These are phyloP conservation scores for Verticillium nonalfalfae DNA, from an alignment of 2,329 filamentous ascomycete genomes.

Conservation along the genomic window DNA sequence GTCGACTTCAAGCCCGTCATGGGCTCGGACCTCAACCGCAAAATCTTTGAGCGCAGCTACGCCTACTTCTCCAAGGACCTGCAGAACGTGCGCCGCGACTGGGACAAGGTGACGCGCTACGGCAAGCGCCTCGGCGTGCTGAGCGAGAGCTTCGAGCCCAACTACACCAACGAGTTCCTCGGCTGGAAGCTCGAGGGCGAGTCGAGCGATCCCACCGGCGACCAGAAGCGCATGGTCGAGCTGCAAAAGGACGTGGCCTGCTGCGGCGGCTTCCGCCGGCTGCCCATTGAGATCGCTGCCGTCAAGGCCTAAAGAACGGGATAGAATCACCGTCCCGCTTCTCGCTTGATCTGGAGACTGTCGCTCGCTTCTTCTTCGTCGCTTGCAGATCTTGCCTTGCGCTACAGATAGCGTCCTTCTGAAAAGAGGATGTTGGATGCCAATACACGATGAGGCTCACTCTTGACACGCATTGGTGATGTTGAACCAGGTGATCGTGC, in stretches of 20 bases:
- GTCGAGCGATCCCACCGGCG: constrained; percentile 59
- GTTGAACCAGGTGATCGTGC: background rate
- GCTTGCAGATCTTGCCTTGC: background rate
- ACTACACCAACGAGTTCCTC: constrained; percentile 70
- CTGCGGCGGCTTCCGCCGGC: constrained; percentile 57
- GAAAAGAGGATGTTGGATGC: background rate
- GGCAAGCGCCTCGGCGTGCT: constrained; percentile 68
- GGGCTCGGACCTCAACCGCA: constrained; percentile 61
- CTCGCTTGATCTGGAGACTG: background rate
- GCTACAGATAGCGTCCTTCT: too few relatives aligned
- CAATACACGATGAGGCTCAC: background rate
- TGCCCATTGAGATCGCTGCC: constrained; percentile 18
- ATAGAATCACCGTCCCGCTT: background rate
- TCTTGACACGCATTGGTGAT: background rate
- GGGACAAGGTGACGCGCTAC: constrained; percentile 71
- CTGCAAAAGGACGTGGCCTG: constrained; percentile 61
- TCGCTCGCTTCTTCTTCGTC: background rate
- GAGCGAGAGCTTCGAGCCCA: constrained; percentile 55
- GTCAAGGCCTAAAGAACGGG: background rate
- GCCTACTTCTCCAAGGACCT: constrained; percentile 70
- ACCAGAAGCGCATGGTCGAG: constrained; percentile 68
- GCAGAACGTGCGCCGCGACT: constrained; percentile 70
- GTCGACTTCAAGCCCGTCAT: constrained; percentile 67
- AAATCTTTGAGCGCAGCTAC: constrained; percentile 75
- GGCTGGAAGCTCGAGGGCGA: constrained; percentile 60